Conservation (phyloP, 371 early-diverging fungal genomes). For the Mucor irregularis region DNA sequence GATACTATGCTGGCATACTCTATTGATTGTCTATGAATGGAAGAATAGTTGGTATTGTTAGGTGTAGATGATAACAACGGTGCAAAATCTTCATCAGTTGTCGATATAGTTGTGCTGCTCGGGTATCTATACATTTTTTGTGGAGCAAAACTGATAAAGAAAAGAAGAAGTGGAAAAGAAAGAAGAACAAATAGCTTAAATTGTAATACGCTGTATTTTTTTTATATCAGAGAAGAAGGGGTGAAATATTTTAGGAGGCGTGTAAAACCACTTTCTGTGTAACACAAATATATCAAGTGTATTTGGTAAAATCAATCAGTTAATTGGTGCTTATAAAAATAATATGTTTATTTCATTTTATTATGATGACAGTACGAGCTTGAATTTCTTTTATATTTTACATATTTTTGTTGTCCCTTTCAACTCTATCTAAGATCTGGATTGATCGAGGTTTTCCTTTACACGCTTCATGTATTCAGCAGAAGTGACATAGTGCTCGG, state of each 20-base stretch:
- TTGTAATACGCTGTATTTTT: background rate
- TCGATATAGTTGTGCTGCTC: background rate
- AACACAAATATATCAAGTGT: no score
- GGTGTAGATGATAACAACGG: background rate
- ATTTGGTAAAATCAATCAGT: no score
- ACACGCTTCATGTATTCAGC: slow-evolving; percentile 78
- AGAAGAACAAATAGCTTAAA: background rate
- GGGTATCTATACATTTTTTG: background rate
- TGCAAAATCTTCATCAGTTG: background rate
- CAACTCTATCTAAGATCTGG: slow-evolving; percentile 4
- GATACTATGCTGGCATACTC: background rate
- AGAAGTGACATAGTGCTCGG: slow-evolving; percentile 79
- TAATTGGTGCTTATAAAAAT: no score
- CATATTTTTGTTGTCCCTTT: no score
- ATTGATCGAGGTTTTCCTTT: slow-evolving; percentile 62
- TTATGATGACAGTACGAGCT: no score
- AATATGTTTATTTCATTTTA: no score
- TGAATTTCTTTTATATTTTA: background rate
- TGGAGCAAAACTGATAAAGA: no score
- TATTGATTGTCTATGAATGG: background rate
- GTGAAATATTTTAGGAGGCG: background rate
- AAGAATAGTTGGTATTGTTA: background rate
- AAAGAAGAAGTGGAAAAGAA: background rate
- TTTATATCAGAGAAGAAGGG: background rate
- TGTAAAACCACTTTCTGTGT: no score